Conservation (phyloP, 192 early-diverging fungal species). For the Podila clonocystis region DNA sequence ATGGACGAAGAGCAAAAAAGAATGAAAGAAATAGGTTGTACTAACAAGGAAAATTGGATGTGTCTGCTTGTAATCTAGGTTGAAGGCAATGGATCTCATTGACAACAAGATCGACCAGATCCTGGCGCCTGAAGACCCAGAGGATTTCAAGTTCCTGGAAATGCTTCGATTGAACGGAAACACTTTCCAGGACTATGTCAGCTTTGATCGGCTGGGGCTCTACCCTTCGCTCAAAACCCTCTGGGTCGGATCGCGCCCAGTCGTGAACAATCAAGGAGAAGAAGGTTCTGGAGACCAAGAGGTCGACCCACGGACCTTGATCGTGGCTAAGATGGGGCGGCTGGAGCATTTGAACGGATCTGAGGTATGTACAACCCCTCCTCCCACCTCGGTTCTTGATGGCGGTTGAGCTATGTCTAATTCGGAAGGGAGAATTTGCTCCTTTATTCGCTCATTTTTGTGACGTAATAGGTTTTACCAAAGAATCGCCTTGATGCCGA, state of each 20-base stretch:
- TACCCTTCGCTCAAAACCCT: constrained; percentile 51
- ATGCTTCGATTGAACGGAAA: constrained; percentile 59
- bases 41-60: too few species aligned
- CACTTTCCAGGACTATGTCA: constrained; percentile 48
- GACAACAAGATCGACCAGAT: constrained; percentile 50
- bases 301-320: constrained; percentile 2
- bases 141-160: constrained; percentile 42
- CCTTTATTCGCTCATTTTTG: background rate
- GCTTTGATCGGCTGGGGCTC: constrained; percentile 53
- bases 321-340: constrained; percentile 56
- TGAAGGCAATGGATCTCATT: constrained; percentile 57
- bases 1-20: background rate
- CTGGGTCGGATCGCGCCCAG: constrained; percentile 56
- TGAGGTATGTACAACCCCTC: constrained; percentile 37
- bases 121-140: constrained; percentile 19
- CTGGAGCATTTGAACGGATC: constrained; percentile 59
- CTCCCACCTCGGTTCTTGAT: background rate
- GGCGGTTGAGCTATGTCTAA: background rate
- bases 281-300: background rate
- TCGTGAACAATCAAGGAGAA: constrained; percentile 15
- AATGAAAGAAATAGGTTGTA: too few species aligned
- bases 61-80: constrained; percentile 7
- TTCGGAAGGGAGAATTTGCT: background rate
- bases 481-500: constrained; percentile 58
- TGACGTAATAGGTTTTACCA: constrained; percentile 35